A percentile compares a stretch with the other conserved stretches of the same genome.
Evolutionary conservation across 2,329 filamentous ascomycete genomes (phyloP).

Genomic region (Hyphodiscus sp.): DNA sequence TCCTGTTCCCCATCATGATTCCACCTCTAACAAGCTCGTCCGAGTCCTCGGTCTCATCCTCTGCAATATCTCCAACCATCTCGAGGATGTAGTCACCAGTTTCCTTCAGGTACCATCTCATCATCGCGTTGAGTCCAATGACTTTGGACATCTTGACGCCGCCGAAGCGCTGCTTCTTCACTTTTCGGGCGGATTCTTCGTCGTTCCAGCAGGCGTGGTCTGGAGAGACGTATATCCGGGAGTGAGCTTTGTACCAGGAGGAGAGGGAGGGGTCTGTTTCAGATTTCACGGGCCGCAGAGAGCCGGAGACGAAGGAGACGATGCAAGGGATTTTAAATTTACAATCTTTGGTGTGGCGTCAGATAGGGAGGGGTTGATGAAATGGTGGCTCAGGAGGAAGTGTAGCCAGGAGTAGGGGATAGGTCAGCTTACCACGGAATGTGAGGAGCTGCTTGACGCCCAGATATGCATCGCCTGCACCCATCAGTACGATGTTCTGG

Average conservation of each 20-base stretch:
- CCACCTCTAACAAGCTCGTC: too few relatives aligned
- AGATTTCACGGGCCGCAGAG: constrained; percentile 70
- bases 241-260: constrained; percentile 79
- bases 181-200: constrained; percentile 51
- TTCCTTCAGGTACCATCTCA: too few relatives aligned
- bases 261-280: constrained; percentile 68
- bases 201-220: constrained; percentile 72
- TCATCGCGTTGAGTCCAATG: constrained; percentile 32
- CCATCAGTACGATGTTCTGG: constrained; percentile 76
- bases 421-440: constrained; percentile 54
- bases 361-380: background rate
- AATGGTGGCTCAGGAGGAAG: background rate
- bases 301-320: constrained; percentile 75
- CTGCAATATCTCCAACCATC: too few relatives aligned
- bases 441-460: constrained; percentile 77
- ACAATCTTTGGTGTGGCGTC: constrained; percentile 40
- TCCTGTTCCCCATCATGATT: too few relatives aligned
- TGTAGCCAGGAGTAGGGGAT: background rate
- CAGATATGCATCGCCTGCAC: constrained; percentile 81
- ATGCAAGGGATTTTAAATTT: constrained; percentile 64
- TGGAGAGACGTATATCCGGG: constrained; percentile 68
- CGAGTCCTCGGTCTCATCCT: too few relatives aligned
- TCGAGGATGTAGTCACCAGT: too few relatives aligned
- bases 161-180: constrained; percentile 55
- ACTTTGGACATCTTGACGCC: constrained; percentile 46